Percentiles rank a stretch among this genome's conserved stretches.
These are phyloP conservation scores for Epichloe brachyelytri DNA, from an alignment of 2,329 filamentous ascomycete species.

Conservation along the genomic window DNA sequence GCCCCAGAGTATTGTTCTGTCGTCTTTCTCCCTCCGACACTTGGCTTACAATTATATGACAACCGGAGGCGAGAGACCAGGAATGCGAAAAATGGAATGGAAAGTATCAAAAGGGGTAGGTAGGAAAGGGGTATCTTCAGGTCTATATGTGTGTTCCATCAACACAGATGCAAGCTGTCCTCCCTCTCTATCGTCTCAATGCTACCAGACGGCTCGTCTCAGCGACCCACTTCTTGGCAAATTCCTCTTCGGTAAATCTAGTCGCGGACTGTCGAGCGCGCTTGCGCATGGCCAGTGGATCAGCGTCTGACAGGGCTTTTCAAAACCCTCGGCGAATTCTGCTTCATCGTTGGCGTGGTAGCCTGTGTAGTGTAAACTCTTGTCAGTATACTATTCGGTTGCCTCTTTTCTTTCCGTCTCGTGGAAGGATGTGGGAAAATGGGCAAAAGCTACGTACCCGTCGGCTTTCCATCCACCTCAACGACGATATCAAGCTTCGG, in stretches of 20 bases:
- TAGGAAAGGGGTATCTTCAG: constrained; percentile 21
- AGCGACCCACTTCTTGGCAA: constrained; percentile 63
- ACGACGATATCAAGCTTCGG: constrained; percentile 90
- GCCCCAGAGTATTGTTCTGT: no score
- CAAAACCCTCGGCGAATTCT: constrained; percentile 73
- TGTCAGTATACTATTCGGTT: not conserved
- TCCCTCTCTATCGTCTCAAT: constrained; percentile 17
- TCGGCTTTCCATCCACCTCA: constrained; percentile 62
- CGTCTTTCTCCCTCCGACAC: no score
- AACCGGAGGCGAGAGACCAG: not conserved
- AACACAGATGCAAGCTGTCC: constrained; percentile 7
- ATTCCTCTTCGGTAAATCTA: constrained; percentile 80
- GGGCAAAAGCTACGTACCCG: constrained; percentile 38
- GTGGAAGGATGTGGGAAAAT: not conserved
- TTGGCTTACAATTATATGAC: not conserved
- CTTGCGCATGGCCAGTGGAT: constrained; percentile 61
- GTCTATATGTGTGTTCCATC: constrained; percentile 14
- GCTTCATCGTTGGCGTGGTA: constrained; percentile 70
- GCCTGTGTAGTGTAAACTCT: constrained; percentile 31
- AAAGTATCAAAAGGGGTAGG: constrained; percentile 7
- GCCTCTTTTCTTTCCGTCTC: not conserved
- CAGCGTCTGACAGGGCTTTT: constrained; percentile 58
- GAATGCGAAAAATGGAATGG: not conserved
- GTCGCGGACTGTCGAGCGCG: constrained; percentile 67
- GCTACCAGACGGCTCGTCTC: constrained; percentile 62